Evolutionary conservation across 148 eudicot genomes (phyloP), one percentile per base, ranked within the genome.

Genomic region (Rhododendron vialii): DNA sequence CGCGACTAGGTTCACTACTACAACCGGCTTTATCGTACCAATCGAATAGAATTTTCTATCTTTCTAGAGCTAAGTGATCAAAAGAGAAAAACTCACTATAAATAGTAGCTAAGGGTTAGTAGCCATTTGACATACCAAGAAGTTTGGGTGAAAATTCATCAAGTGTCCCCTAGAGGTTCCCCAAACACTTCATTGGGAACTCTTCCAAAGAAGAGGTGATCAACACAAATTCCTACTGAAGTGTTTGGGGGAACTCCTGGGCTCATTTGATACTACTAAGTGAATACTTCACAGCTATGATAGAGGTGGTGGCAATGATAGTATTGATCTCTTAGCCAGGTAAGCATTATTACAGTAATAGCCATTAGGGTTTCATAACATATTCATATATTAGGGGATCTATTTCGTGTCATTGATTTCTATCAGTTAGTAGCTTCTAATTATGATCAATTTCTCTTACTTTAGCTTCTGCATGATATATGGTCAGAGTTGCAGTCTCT

Each of bases 231-330:
- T 11, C 74, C 33, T 43, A 28, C 65, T 87, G 88, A 87, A 87
- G 88, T 87, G 88, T 87, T 87, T 87, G 88, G 88, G 88, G 88
- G 88, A 87, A 87, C 88, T 87, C 88, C 69, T 20, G 85, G 79
- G 83, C 26, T 78, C 78, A 36, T 38, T 61, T 82, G 85, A 41
- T 87, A 78, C 18, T 12, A 4, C 33, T 4, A 78, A 65, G 15
- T 67, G 73, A n/a, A 36, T 36, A 36, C 10, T n/a, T 67, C 73
- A 11, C 73, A 67, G 4, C 30, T 67, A 26, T 11, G 33, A 67
- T 26, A 59, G 33, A n/a, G 33, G 35, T n/a, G 35, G 73, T 26
- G 15, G 33, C 35, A 67, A 26, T 67, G 73, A 26, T 67, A 14
- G 26, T 26, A 26, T 26, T 10, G 30, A 67, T 67, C 73, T 67